These are phyloP conservation scores for Malus asiatica DNA, from an alignment of 306 rosid genomes.

Conservation along the genomic window DNA sequence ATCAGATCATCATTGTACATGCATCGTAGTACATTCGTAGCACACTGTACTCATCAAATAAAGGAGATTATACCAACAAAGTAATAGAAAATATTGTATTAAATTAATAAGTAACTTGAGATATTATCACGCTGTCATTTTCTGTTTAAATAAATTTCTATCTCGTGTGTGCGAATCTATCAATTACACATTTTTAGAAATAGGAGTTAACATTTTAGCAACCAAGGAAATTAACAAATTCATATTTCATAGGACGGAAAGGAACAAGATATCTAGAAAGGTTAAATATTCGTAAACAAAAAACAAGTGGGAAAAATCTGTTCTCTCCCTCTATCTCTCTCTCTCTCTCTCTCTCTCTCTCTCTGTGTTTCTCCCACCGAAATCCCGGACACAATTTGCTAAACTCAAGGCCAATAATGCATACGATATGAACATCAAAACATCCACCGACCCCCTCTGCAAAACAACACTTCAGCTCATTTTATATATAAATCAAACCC, in stretches of 20 bases:
- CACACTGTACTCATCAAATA: no score
- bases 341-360: conserved; percentile 2
- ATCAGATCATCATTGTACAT: no score
- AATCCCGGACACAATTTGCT: conserved; percentile 25
- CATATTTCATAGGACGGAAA: not conserved
- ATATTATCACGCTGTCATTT: no score
- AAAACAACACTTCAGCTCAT: not conserved
- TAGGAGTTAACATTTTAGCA: not conserved
- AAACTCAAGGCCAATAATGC: not conserved
- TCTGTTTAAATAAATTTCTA: no score
- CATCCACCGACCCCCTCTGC: not conserved
- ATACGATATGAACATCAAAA: not conserved
- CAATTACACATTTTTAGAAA: not conserved
- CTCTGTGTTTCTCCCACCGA: conserved; percentile 18
- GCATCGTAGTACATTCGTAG: no score
- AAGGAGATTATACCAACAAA: no score
- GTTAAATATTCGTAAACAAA: not conserved
- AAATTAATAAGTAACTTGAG: accelerated
- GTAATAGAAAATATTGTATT: no score
- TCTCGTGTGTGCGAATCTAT: not conserved
- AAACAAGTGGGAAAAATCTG: not conserved
- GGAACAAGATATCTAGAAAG: not conserved
- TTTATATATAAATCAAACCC: not conserved
- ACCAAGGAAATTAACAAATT: not conserved
- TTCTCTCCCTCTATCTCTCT: not conserved